phyloP scores from a whole-genome alignment of 2,329 filamentous ascomycete species.

The Falciphora oryzae region DNA sequence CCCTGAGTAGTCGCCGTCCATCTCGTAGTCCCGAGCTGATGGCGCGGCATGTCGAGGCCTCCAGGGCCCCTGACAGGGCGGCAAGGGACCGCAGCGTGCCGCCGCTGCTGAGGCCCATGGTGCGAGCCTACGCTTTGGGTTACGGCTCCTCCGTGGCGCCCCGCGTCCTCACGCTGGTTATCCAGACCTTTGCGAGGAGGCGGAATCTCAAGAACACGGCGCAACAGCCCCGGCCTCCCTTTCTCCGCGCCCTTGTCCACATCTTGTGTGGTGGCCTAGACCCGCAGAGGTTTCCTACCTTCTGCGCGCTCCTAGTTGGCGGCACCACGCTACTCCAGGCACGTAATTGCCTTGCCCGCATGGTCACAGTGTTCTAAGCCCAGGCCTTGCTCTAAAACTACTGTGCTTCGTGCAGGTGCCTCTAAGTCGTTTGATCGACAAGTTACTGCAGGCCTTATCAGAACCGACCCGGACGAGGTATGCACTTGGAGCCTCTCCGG shows the following conservation, averaged over 20 bases:
- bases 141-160: slow-evolving; percentile 55
- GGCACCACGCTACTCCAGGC: slow-evolving; percentile 54
- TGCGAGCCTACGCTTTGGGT: slow-evolving; percentile 55
- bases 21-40: not conserved
- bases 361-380: not conserved
- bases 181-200: slow-evolving; percentile 41
- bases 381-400: not conserved
- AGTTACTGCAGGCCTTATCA: slow-evolving; percentile 21
- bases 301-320: slow-evolving; percentile 55
- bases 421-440: slow-evolving; percentile 23
- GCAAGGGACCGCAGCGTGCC: slow-evolving; percentile 34
- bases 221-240: slow-evolving; percentile 22
- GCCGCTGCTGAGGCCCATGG: slow-evolving; percentile 45
- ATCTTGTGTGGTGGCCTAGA: slow-evolving; percentile 48
- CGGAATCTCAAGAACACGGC: slow-evolving; percentile 22
- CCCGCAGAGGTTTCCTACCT: slow-evolving; percentile 52
- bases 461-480: slow-evolving; percentile 26
- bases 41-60: not conserved
- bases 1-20: not conserved
- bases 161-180: slow-evolving; percentile 46
- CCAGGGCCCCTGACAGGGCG: slow-evolving; percentile 2
- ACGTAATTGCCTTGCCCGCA: slow-evolving; percentile 18
- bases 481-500: slow-evolving; percentile 14
- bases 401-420: slow-evolving; percentile 23
- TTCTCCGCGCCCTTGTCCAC: slow-evolving; percentile 28